Evolutionary conservation across 306 rosid species (phyloP).

Genomic region (Rosa chinensis): DNA sequence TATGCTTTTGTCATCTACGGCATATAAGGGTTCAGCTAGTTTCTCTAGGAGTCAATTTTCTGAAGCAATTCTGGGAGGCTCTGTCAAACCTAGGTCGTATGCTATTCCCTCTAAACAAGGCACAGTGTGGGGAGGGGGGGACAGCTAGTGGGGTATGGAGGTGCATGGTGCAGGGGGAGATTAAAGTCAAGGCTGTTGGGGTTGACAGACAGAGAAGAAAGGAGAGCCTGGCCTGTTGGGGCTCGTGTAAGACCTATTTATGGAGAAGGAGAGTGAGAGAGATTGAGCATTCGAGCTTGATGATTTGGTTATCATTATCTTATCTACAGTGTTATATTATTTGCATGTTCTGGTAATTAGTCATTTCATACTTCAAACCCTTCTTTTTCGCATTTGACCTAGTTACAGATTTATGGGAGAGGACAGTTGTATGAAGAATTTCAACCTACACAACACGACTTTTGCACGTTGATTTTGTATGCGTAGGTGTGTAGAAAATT

Average conservation of each 20-base stretch:
- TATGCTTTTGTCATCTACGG: slow-evolving; percentile 4
- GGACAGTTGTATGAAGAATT: no score
- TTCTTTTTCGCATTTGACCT: background rate
- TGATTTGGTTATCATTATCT: slow-evolving; percentile 21
- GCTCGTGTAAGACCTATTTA: background rate
- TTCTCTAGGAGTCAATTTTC: background rate
- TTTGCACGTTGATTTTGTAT: no score
- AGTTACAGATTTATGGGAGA: background rate
- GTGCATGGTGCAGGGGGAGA: slow-evolving; percentile 7
- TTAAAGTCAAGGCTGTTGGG: background rate
- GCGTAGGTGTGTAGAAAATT: no score
- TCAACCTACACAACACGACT: no score
- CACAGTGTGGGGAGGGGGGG: background rate
- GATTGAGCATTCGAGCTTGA: background rate
- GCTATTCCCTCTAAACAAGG: slow-evolving; percentile 6
- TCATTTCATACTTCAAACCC: background rate
- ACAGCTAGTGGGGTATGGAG: slow-evolving; percentile 4
- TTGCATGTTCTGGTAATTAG: background rate
- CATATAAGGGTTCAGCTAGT: background rate
- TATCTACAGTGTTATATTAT: background rate
- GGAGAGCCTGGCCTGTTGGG: slow-evolving; percentile 6
- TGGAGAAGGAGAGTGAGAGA: background rate
- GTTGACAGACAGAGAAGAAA: background rate
- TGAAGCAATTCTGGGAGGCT: slow-evolving; percentile 5
- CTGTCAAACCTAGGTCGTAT: background rate